Evolutionary conservation across 2,329 filamentous ascomycete species (phyloP), one percentile per base, ranked within the genome.

Genomic region (Penicillium sp.): DNA sequence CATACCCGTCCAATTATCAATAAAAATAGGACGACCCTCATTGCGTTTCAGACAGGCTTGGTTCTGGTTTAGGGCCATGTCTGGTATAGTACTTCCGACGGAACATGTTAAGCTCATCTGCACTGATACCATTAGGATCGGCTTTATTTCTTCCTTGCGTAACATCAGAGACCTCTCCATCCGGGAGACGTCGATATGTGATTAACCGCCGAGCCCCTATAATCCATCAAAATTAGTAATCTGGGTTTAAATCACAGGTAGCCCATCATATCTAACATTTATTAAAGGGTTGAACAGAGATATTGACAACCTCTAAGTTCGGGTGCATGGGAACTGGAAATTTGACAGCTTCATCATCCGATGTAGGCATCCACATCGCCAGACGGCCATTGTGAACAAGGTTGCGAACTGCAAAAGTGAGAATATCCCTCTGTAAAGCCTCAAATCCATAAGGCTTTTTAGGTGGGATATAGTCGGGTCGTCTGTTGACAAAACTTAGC

Each of bases 291-390:
- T 99, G 94, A 6, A 90, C 85, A 68, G 92, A 96, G 26, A 92
- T 83, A 39, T 83, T 86, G 18, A 92, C 82, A 21, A 93, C 77
- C 65, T 89, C 83, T 13, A 99, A 76, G 53, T 83, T 85, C 0
- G 89, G 88, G 70, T 97, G 91, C 18, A 80, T 82, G 0, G 93
- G 93, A 13, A 93, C 82, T 0, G 85, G 80, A 19, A 96, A 85
- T 68, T 93, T 89, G 54, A 88, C 83, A 44, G 91, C 83, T 62
- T 91, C 84, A 56, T 90, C 87, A 67, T 91, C 92, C 24, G 91
- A 88, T 0, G 92, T 96, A 0, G 94, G 94, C 90, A 97, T 96
- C 94, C 94, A 99, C 79, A 99, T 95, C 7, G 89, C 90, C 9
- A 99, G 72, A 24, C 94, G 82, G 0, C 91, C 94, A 58, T 85